Percentiles rank a stretch among this genome's conserved stretches.
These are phyloP conservation scores for Dendrobium officinale DNA, from an alignment of 106 monocot species.

Conservation along the genomic window DNA sequence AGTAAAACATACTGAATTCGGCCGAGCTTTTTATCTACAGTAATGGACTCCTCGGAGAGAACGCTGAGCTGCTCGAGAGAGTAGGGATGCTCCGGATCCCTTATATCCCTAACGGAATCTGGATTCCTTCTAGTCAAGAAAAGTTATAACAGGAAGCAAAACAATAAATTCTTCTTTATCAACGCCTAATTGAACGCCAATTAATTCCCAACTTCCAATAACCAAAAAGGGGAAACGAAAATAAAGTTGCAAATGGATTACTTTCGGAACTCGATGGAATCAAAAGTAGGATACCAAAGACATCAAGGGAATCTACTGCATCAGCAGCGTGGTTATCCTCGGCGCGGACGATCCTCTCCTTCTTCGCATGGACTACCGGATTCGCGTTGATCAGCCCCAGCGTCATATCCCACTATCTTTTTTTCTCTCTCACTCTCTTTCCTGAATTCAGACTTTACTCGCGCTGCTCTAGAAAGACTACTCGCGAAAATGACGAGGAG, in stretches of 20 bases:
- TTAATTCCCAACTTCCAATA: not conserved
- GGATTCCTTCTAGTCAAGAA: not conserved
- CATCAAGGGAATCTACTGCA: slow-evolving; percentile 48
- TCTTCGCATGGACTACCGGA: slow-evolving; percentile 68
- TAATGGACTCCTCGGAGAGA: slow-evolving; percentile 72
- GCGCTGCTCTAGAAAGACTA: no score
- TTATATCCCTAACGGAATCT: slow-evolving; percentile 73
- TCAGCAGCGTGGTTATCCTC: slow-evolving; percentile 34
- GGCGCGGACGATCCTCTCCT: slow-evolving; percentile 32
- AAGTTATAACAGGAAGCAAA: not conserved
- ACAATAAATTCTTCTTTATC: not conserved
- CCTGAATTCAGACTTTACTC: no score
- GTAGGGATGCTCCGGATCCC: slow-evolving; percentile 88
- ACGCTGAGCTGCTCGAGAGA: slow-evolving; percentile 89
- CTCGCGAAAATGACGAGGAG: no score
- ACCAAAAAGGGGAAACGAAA: not conserved
- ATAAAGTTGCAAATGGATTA: not conserved
- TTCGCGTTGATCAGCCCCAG: slow-evolving; percentile 71
- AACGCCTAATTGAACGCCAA: not conserved
- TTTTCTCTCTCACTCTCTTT: not conserved
- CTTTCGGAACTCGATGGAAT: not conserved
- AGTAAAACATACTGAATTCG: slow-evolving; percentile 33
- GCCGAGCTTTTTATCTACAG: slow-evolving; percentile 72
- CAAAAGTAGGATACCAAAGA: slow-evolving; percentile 41
- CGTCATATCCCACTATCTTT: slow-evolving; percentile 35